Evolutionary conservation across 75 land plant species (phyloP).

Genomic region (Larix kaempferi): DNA sequence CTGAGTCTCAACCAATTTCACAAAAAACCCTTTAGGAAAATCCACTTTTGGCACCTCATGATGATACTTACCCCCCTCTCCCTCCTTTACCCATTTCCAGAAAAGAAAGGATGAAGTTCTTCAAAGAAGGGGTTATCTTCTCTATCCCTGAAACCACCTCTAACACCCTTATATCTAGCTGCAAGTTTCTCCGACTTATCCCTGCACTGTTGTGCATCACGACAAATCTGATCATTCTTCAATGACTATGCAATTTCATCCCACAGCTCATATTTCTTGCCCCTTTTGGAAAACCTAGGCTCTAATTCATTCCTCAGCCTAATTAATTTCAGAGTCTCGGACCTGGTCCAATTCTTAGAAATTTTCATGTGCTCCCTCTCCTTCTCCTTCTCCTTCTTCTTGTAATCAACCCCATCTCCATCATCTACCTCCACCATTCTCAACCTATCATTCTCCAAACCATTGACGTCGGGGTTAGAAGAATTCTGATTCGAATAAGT

Average conservation of each 20-base stretch:
- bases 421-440: constrained; percentile 7
- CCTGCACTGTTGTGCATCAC: constrained; percentile 42
- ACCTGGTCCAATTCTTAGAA: constrained; percentile 44
- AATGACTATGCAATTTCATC: constrained; percentile 37
- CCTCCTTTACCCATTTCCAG: constrained; percentile 25
- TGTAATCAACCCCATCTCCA: constrained; percentile 23
- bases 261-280: constrained; percentile 42
- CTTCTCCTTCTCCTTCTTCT: constrained; percentile 12
- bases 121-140: constrained; percentile 47
- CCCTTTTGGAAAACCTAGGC: constrained; percentile 38
- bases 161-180: constrained; percentile 43
- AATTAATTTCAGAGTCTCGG: constrained; percentile 32
- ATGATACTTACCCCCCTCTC: constrained; percentile 15
- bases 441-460: constrained; percentile 14
- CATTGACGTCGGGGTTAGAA: constrained; percentile 6
- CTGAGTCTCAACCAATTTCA: neutral
- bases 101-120: constrained; percentile 26
- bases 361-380: constrained; percentile 37
- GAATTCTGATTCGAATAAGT: neutral
- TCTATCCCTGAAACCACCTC: constrained; percentile 34
- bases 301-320: constrained; percentile 30
- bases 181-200: constrained; percentile 50
- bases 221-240: constrained; percentile 20
- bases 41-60: constrained; percentile 10
- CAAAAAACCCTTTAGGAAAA: constrained; percentile 11